phyloP scores from a whole-genome alignment of 352 stramenopile genomes.

The Phytophthora multivora region DNA sequence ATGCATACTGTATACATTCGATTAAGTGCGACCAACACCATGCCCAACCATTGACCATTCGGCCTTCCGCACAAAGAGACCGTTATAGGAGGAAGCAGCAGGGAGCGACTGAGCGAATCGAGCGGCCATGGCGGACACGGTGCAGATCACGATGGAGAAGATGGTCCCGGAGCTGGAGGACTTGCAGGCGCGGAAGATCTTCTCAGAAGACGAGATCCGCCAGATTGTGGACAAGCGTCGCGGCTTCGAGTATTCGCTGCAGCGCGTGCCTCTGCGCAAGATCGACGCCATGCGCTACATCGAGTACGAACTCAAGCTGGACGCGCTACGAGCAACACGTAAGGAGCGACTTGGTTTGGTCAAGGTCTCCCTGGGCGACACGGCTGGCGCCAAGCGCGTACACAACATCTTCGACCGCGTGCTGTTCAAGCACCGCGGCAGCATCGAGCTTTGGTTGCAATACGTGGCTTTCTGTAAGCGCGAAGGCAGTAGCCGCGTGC shows the following conservation, averaged over 20 bases:
- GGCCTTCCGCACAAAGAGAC: neutral
- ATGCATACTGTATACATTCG: neutral
- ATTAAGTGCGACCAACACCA: constrained; percentile 32
- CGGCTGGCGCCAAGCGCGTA: constrained; percentile 67
- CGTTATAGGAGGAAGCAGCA: neutral
- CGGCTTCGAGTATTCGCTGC: constrained; percentile 93
- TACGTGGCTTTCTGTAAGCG: constrained; percentile 89
- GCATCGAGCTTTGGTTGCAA: constrained; percentile 91
- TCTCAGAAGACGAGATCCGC: constrained; percentile 86
- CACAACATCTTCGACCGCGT: constrained; percentile 89
- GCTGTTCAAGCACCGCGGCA: constrained; percentile 88
- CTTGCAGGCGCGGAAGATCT: constrained; percentile 87
- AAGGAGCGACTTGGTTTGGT: constrained; percentile 74
- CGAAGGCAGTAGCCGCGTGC: constrained; percentile 66
- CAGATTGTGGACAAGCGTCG: constrained; percentile 90
- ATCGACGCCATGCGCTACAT: constrained; percentile 94
- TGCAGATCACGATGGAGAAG: constrained; percentile 93
- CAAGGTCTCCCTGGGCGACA: constrained; percentile 80
- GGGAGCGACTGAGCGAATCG: constrained; percentile 3
- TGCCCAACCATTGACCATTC: constrained; percentile 28
- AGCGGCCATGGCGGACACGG: constrained; percentile 89
- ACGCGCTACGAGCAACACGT: constrained; percentile 84
- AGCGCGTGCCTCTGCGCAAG: constrained; percentile 87
- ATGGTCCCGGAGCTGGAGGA: constrained; percentile 96
- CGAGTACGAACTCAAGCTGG: constrained; percentile 93